These are phyloP conservation scores for Cytospora schulzeri DNA, from an alignment of 2,329 filamentous ascomycete species.

Conservation along the genomic window DNA sequence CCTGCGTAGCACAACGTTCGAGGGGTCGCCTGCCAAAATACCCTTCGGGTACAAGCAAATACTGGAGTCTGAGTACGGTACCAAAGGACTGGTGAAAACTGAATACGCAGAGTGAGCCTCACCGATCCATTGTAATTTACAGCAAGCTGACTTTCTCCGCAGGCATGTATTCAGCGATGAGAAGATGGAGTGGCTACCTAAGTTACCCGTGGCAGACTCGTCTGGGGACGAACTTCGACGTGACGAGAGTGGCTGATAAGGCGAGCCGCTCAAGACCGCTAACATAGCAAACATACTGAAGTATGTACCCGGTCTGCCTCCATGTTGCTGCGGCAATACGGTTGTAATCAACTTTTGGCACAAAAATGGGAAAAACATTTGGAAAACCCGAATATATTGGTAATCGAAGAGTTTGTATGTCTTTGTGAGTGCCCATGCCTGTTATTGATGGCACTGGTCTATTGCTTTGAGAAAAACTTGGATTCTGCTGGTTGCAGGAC, in stretches of 20 bases:
- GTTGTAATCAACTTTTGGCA: neutral
- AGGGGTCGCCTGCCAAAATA: slow-evolving; percentile 66
- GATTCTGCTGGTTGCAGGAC: neutral
- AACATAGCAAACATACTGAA: no score
- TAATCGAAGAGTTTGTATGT: neutral
- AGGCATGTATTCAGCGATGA: slow-evolving; percentile 47
- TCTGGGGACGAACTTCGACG: neutral
- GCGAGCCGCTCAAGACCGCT: neutral
- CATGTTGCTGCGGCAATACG: neutral
- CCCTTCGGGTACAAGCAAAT: slow-evolving; percentile 64
- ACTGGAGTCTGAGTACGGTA: slow-evolving; percentile 59
- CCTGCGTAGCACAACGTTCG: slow-evolving; percentile 68
- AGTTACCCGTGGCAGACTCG: neutral
- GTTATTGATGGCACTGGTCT: no score
- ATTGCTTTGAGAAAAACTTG: neutral
- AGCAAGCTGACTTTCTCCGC: slow-evolving; percentile 24
- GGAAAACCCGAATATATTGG: neutral
- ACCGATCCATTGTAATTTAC: neutral
- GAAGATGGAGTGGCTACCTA: slow-evolving; percentile 39
- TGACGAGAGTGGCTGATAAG: neutral
- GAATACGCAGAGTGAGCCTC: slow-evolving; percentile 55
- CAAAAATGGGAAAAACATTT: neutral
- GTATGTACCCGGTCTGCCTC: no score
- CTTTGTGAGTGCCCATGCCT: neutral
- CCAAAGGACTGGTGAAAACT: slow-evolving; percentile 52